phyloP scores from a whole-genome alignment of 371 early-diverging fungal species.

The Apophysomyces sp. region DNA sequence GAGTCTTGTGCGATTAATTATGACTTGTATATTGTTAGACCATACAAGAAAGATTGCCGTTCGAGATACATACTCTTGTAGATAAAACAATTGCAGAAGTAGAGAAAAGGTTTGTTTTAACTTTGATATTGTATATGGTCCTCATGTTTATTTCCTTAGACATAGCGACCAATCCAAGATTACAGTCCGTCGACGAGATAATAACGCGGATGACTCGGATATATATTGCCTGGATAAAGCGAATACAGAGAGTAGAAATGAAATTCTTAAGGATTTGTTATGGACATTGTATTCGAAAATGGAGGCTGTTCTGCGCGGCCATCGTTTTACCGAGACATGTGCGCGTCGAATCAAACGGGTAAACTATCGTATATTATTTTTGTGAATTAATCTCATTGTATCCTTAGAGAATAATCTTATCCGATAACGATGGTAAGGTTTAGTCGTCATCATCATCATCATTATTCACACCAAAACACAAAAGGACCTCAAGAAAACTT shows the following conservation, averaged over 20 bases:
- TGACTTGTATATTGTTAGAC: constrained; percentile 34
- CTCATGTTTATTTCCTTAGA: neutral
- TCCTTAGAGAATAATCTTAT: constrained; percentile 19
- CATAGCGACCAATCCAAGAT: neutral
- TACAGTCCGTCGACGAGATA: constrained; percentile 10
- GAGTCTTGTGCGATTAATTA: neutral
- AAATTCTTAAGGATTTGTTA: constrained; percentile 78
- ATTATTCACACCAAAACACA: neutral
- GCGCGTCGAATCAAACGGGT: constrained; percentile 46
- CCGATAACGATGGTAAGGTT: constrained; percentile 18
- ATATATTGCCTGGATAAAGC: constrained; percentile 51
- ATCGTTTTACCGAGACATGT: constrained; percentile 66
- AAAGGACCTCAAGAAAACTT: constrained; percentile 23
- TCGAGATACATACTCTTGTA: constrained; percentile 85
- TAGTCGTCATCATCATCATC: neutral
- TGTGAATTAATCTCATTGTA: neutral
- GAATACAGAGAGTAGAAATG: constrained; percentile 56
- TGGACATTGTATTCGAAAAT: constrained; percentile 82
- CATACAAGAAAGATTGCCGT: constrained; percentile 68
- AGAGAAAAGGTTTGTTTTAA: constrained; percentile 66
- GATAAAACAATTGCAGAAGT: constrained; percentile 87
- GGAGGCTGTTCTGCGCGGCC: constrained; percentile 81
- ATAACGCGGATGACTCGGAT: constrained; percentile 26
- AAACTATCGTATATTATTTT: neutral
- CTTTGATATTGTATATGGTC: neutral